phyloP scores from a whole-genome alignment of 306 rosid genomes.

The Alnus glutinosa region DNA sequence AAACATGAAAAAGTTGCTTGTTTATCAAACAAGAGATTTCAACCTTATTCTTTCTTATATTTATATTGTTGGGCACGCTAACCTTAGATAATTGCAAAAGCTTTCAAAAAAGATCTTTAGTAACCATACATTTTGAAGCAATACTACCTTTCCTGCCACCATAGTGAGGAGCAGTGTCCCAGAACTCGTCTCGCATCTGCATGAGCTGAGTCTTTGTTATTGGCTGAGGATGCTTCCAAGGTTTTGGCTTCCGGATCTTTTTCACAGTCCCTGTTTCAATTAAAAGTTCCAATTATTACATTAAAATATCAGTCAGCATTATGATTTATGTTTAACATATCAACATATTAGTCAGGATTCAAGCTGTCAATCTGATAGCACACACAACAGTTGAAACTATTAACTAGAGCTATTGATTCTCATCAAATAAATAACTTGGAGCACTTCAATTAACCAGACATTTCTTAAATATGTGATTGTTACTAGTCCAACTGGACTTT shows the following conservation, averaged over 20 bases:
- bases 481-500: not conserved
- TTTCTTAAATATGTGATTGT: not conserved
- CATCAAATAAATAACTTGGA: not conserved
- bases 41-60: not conserved
- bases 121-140: conserved; percentile 5
- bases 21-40: not conserved
- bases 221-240: conserved; percentile 99
- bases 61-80: conserved; percentile 17
- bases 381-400: not conserved
- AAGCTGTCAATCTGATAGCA: conserved; percentile 23
- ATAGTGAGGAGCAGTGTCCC: conserved; percentile 99
- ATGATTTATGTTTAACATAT: conserved; percentile 7
- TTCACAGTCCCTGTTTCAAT: conserved; percentile 61
- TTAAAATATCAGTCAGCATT: conserved; percentile 19
- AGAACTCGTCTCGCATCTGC: conserved; percentile 93
- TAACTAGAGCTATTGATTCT: not conserved
- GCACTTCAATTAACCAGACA: not conserved
- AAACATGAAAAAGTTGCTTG: not conserved
- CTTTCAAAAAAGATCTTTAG: conserved; percentile 6
- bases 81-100: conserved; percentile 11
- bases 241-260: conserved; percentile 90
- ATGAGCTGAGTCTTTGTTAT: conserved; percentile 82
- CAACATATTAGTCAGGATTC: conserved; percentile 22
- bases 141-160: conserved; percentile 91
- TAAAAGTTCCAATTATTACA: conserved; percentile 12